Conservation (phyloP, 2,329 filamentous ascomycete genomes). For the Fusarium fracticaudum region DNA sequence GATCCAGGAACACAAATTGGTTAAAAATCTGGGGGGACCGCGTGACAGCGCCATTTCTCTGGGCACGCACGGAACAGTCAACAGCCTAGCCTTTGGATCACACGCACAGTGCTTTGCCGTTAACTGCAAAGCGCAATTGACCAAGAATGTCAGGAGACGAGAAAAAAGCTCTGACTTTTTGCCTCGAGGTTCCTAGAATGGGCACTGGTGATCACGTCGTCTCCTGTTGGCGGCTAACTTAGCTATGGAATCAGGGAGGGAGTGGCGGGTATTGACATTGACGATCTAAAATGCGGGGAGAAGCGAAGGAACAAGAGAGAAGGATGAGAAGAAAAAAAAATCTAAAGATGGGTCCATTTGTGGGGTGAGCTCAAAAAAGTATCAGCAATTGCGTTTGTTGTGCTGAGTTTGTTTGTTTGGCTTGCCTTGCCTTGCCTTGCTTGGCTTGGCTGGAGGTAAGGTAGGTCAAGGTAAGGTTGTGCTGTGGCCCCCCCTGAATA, state of each 20-base stretch:
- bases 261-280: constrained; percentile 1
- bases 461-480: constrained; percentile 13
- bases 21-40: constrained; percentile 30
- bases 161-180: not conserved
- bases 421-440: too few relatives aligned
- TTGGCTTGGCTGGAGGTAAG: not conserved
- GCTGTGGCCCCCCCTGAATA: not conserved
- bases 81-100: constrained; percentile 23
- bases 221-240: not conserved
- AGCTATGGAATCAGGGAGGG: not conserved
- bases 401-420: constrained; percentile 2
- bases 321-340: not conserved
- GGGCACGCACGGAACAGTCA: not conserved
- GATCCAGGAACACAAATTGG: constrained; percentile 38
- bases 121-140: constrained; percentile 41
- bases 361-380: constrained; percentile 36
- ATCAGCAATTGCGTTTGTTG: constrained; percentile 20
- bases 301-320: not conserved
- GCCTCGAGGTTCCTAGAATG: not conserved
- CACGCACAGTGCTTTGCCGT: constrained; percentile 38
- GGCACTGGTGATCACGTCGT: not conserved
- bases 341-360: constrained; percentile 30
- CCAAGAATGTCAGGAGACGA: constrained; percentile 10
- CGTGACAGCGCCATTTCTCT: constrained; percentile 41
- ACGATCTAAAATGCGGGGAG: constrained; percentile 37